Evolutionary conservation across 495 filamentous ascomycete genomes (phyloP).

Genomic region (Hamigera avellanea): DNA sequence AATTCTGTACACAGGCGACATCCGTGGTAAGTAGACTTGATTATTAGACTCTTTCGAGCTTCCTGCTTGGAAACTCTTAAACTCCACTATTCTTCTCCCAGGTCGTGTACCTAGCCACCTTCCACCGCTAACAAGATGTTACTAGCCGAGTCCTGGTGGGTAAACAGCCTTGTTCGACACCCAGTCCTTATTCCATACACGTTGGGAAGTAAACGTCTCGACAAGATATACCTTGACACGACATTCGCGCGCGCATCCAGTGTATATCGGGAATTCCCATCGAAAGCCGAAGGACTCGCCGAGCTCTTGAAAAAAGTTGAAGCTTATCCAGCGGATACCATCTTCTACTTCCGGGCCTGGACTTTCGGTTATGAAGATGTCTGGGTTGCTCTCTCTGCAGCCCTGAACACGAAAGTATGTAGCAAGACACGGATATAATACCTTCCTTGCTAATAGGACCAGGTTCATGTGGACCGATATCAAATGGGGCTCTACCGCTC

Average conservation of each 20-base stretch:
- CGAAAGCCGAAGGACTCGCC: constrained; percentile 57
- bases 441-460: constrained; percentile 5
- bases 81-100: too few species aligned
- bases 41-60: not conserved
- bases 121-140: not conserved
- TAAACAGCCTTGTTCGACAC: constrained; percentile 51
- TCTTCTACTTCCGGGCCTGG: constrained; percentile 83
- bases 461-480: constrained; percentile 80
- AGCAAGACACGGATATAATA: not conserved
- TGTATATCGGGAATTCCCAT: constrained; percentile 38
- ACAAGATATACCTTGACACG: constrained; percentile 81
- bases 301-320: constrained; percentile 63
- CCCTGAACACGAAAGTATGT: constrained; percentile 51
- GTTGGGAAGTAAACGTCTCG: constrained; percentile 49
- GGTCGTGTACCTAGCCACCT: too few species aligned
- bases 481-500: constrained; percentile 64
- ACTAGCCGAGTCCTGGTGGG: constrained; percentile 56
- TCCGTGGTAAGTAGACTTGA: constrained; percentile 49
- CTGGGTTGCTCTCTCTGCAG: constrained; percentile 69
- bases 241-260: constrained; percentile 50
- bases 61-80: too few species aligned
- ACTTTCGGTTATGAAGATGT: constrained; percentile 92
- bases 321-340: constrained; percentile 59
- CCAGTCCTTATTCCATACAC: constrained; percentile 70
- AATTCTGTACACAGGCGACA: constrained; percentile 87